Base-by-base conservation (phyloP, 768 basidiomycete species). In the Piloderma croceum region DNA sequence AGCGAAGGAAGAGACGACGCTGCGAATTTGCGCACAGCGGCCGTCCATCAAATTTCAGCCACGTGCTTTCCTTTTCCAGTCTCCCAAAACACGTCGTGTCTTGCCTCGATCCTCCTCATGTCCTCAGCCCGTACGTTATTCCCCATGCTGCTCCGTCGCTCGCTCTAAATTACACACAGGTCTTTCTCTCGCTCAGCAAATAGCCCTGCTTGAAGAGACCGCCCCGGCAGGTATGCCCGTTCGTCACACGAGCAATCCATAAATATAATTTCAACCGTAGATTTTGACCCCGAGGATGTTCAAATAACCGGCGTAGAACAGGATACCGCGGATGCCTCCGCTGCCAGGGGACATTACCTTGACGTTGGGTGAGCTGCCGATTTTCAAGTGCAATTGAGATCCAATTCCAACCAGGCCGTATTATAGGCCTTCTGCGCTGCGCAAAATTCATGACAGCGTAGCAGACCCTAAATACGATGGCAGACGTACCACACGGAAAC, bases 401-500 rank as follows among this genome's bases (percentile, higher is more conserved):
- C 20, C 34, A 20, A 7, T 20, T 22, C 29, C 20, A 18, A 34
- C 24, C 23, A 39, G 44, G 23, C 39, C 29, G 44, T 41, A 24
- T 40, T 24, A 45, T 45, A 90, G 87, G 3, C 79, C 78, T 7
- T 91, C 89, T 44, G 61, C 72, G 23, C 56, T 94, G 38, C 74
- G 87, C 22, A 83, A 73, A 53, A 53, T 71, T 24, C 74, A 81
- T 12, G 77, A 81, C 22, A 78, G 74, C 44, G 60, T 89, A 39
- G 64, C 75, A 21, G 86, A 88, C 54, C 78, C 78, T 13, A 92
- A 91, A 60, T 93, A 94, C 62, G 75, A 76, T 31, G 88, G 82
- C 15, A 67, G 76, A 4, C 77, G 69, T 54, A 78, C 71, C 1
- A 77, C 79, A 3, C 71, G 89, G 48, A 76, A 72, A 35, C 65